Evolutionary conservation across 768 basidiomycete species (phyloP), one percentile per base, ranked within the genome.

Genomic region (Boletus sensibilis): DNA sequence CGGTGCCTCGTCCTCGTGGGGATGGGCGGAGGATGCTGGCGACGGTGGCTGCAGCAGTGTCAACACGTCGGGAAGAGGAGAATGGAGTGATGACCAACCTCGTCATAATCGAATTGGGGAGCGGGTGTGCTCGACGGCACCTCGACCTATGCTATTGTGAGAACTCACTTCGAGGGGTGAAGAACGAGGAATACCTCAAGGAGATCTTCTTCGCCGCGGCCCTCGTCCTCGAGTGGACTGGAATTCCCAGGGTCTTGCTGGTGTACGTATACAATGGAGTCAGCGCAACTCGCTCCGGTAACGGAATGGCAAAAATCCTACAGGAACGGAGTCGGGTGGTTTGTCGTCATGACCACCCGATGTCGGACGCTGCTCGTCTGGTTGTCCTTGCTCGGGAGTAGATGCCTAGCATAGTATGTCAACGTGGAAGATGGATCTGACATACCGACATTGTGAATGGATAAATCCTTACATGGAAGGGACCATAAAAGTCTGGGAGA

Each of bases 401-500:
- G 8, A 2, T 7, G 9, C 2, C 23, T 42, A 39, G 23, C 13
- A 1, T 16, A 16, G 41, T 42, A 23, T 16, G 23, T 25, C 41
- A 42, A 16, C 14, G 0, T 42, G 20, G 4, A 16, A 10, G 23
- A 23, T 4, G 9, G 4, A 14, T 9, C 13, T 0, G 2, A 42
- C 5, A 34, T 13, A 16, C 13, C 14, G 10, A 35, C 21, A 21
- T 23, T 1, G 5, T 3, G 31, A 37, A 25, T 25, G 35, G 4
- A 27, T 12, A 14, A 27, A 40, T 50, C 11, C 53, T 25, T 33
- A 50, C 53, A 14, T 41, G 20, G 18, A 54, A 54, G 3, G 53
- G 48, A 35, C 53, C 47, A 25, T 25, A 10, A 0, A 23, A 10
- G 6, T 72, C 43, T 1, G 50, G 44, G 39, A 58, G 50, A 25